phyloP scores from a whole-genome alignment of 768 basidiomycete species.

The Phanerodontia chrysosporium region DNA sequence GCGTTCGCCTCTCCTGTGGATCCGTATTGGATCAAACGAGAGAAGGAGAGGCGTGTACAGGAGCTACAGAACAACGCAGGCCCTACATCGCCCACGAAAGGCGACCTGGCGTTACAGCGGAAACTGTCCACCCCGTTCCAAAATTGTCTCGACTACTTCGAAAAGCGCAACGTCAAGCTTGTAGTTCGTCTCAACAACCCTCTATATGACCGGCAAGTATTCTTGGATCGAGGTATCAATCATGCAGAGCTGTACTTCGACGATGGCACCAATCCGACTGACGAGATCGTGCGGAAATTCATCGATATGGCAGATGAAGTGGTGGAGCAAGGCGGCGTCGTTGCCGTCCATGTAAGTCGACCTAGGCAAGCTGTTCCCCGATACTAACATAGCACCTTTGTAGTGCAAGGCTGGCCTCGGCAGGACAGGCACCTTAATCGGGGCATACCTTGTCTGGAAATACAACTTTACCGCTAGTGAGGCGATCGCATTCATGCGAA shows the following conservation, averaged over 20 bases:
- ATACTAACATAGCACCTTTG: constrained; percentile 7
- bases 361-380: constrained; percentile 1
- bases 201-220: constrained; percentile 79
- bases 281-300: constrained; percentile 91
- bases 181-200: constrained; percentile 93
- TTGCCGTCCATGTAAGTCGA: constrained; percentile 79
- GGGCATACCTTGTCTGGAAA: constrained; percentile 98
- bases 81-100: constrained; percentile 20
- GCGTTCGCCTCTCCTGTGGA: constrained; percentile 94
- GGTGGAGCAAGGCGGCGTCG: constrained; percentile 73
- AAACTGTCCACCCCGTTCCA: constrained; percentile 77
- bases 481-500: constrained; percentile 97
- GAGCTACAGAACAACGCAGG: constrained; percentile 12
- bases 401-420: constrained; percentile 97
- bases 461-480: constrained; percentile 95
- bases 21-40: constrained; percentile 69
- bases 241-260: constrained; percentile 95
- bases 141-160: constrained; percentile 93
- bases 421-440: constrained; percentile 93
- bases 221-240: constrained; percentile 80
- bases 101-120: constrained; percentile 60
- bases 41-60: constrained; percentile 57
- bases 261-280: constrained; percentile 96
- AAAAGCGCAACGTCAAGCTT: constrained; percentile 79
- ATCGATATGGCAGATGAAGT: constrained; percentile 80